Evolutionary conservation across 2,329 filamentous ascomycete genomes (phyloP), one percentile per base, ranked within the genome.

Genomic region (Penicillium sp.): DNA sequence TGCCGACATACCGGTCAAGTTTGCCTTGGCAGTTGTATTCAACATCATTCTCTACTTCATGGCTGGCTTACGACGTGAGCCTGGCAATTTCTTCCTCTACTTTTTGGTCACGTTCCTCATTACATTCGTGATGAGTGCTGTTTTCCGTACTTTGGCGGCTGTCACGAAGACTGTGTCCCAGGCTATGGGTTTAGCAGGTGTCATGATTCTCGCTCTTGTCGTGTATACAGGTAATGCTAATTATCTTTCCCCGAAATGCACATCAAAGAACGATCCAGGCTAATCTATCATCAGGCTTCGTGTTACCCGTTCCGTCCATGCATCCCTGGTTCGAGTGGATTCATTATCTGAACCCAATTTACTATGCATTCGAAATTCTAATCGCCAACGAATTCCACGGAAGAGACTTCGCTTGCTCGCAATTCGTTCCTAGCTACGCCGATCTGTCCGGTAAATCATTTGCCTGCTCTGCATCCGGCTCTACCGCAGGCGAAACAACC

Each of bases 11-110:
- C 93, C 93, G 0, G 91, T 92, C 77, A 96, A 94, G 75, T 79
- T 96, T 17, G 53, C 77, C 15, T 92, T 93, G 68, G 79, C 86
- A 1, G 84, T 95, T 62, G 78, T 86, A 4, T 96, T 96, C 83
- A 94, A 96, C 74, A 61, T 93, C 35, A 84, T 87, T 2, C 77
- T 97, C 4, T 97, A 97, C 80, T 96, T 97, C 78, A 88, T 97
- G 86, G 89, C 90, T 0, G 90, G 92, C 64, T 81, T 97, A 30
- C 86, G 89, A 56, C 84, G 91, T 57, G 88, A 90, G 66, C 81
- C 91, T 0, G 89, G 88, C 1, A 79, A 88, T 1, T 97, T 95
- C 82, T 97, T 97, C 83, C 90, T 93, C 81, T 96, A 91, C 84
- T 78, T 93, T 59, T 82, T 97, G 55, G 84, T 93, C 72, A 89